Evolutionary conservation across 495 filamentous ascomycete genomes (phyloP), one percentile per base, ranked within the genome.

Genomic region (Talaromyces ruber): DNA sequence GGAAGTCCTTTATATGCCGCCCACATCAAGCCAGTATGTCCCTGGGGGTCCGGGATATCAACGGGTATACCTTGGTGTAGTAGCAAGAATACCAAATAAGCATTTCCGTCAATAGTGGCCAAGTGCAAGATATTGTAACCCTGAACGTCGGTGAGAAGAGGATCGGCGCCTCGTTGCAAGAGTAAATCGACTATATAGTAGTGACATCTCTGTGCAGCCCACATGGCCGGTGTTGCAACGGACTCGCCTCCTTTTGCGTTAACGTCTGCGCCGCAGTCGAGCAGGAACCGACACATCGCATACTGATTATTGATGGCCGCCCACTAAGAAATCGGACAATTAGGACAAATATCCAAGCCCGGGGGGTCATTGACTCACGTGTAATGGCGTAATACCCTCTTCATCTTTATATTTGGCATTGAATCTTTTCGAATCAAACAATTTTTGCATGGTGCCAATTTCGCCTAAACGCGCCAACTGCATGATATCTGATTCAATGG

Each of bases 221-320:
- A 98, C 80, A 97, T 91, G 2, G 93, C 87, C 18, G 94, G 91
- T 59, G 95, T 97, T 18, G 94, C 92, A 34, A 92, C 79, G 32
- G 91, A 94, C 67, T 98, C 93, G 66, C 94, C 94, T 66, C 94
- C 94, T 75, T 93, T 93, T 62, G 88, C 88, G 72, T 98, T 97
- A 66, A 97, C 89, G 68, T 93, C 87, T 69, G 92, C 94, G 65
- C 94, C 94, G 59, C 82, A 81, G 62, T 96, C 88, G 64, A 98
- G 82, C 14, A 98, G 85, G 71, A 94, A 95, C 72, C 94, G 93
- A 82, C 93, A 97, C 79, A 96, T 88, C 61, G 91, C 88, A 75
- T 92, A 95, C 72, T 96, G 93, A 71, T 97, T 97, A 76, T 98
- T 97, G 74, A 98, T 97, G n/a, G 94, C 91, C 16, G 94, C 94